Evolutionary conservation across 176 grass and related monocot genomes (phyloP).

Genomic region (Ensete glaucum): DNA sequence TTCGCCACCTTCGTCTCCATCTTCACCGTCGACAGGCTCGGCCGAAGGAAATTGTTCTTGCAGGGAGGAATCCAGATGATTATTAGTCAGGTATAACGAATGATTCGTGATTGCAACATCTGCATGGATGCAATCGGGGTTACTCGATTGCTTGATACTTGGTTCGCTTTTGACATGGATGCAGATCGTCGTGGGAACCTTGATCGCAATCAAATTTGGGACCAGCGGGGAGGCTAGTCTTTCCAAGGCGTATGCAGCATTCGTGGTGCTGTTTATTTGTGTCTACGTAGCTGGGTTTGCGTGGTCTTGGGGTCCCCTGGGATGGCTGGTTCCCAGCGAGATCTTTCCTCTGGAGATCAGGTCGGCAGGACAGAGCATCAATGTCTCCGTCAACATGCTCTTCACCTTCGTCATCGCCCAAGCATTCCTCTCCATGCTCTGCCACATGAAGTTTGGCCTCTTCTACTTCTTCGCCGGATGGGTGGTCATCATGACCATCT

Average conservation of each 20-base stretch:
- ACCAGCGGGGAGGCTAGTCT: background rate
- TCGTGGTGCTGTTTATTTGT: constrained; percentile 9
- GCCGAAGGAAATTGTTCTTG: constrained; percentile 17
- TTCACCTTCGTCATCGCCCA: constrained; percentile 16
- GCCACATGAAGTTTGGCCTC: constrained; percentile 14
- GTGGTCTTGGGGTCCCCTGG: constrained; percentile 17
- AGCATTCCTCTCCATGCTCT: constrained; percentile 14
- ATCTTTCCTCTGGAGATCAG: constrained; percentile 16
- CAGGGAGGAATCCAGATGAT: constrained; percentile 1
- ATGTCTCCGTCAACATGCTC: constrained; percentile 15
- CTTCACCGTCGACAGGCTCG: constrained; percentile 40
- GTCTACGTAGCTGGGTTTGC: constrained; percentile 10
- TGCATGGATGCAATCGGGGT: too few species aligned
- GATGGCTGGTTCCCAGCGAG: constrained; percentile 18
- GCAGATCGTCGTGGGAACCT: constrained; percentile 2
- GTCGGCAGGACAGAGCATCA: constrained; percentile 16
- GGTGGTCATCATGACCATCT: constrained; percentile 13
- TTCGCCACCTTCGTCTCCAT: constrained; percentile 32
- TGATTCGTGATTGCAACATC: background rate
- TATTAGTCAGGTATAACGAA: background rate
- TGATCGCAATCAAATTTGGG: constrained; percentile 8
- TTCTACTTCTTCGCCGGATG: constrained; percentile 19
- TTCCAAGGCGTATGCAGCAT: background rate
- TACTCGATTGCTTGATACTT: background rate
- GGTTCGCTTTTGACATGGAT: background rate